Conservation (phyloP, 257 asterid species). For the Nicotiana tabacum region DNA sequence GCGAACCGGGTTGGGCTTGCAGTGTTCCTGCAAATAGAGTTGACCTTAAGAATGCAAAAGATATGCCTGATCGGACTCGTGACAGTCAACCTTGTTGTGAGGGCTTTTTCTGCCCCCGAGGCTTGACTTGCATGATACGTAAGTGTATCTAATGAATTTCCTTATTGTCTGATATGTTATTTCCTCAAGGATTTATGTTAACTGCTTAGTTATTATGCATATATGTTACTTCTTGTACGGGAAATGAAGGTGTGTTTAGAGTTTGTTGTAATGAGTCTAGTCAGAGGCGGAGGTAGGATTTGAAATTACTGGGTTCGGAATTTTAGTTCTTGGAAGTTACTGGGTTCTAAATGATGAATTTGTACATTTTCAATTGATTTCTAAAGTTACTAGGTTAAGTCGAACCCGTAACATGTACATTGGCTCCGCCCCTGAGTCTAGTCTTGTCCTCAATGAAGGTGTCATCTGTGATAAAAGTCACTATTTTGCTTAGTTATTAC, state of each 20-base stretch:
- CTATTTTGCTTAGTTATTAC: too few relatives aligned
- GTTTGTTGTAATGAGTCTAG: background rate
- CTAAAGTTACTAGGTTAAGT: too few relatives aligned
- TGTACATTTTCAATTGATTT: too few relatives aligned
- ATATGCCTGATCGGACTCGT: slow-evolving; percentile 55
- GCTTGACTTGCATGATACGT: slow-evolving; percentile 99
- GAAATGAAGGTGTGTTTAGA: background rate
- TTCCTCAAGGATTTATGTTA: too few relatives aligned
- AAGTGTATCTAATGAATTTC: slow-evolving; percentile 25
- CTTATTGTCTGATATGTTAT: too few relatives aligned
- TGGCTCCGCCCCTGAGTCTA: background rate
- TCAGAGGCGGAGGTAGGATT: background rate
- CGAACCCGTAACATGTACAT: too few relatives aligned
- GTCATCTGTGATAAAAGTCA: too few relatives aligned
- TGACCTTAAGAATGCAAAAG: slow-evolving; percentile 61
- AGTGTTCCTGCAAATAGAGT: slow-evolving; percentile 50
- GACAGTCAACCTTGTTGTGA: slow-evolving; percentile 83
- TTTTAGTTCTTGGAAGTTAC: too few relatives aligned
- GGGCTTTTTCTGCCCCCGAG: slow-evolving; percentile 93
- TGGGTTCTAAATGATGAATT: too few relatives aligned
- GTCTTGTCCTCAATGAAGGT: background rate
- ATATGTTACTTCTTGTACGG: background rate
- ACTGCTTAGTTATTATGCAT: background rate
- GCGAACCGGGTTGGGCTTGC: slow-evolving; percentile 99
- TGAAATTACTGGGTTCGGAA: too few relatives aligned